phyloP scores from a whole-genome alignment of 257 asterid genomes.

The Solanum microdontum region DNA sequence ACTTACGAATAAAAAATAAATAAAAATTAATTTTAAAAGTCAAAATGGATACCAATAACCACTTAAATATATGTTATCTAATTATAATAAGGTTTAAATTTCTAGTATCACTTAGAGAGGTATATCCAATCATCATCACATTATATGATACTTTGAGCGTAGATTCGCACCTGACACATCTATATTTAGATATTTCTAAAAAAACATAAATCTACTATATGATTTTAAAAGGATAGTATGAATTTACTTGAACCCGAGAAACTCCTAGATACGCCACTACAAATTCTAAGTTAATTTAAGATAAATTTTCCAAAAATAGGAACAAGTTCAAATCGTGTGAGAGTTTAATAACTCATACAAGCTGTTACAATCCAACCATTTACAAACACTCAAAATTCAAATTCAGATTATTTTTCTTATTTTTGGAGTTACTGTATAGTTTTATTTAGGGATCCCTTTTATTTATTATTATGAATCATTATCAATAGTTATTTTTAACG shows the following conservation, averaged over 20 bases:
- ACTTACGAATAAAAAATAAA: too few species aligned
- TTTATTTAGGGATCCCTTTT: not conserved
- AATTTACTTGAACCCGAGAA: not conserved
- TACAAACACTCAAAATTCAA: not conserved
- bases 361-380: not conserved
- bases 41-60: too few species aligned
- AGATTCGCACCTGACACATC: not conserved
- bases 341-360: not conserved
- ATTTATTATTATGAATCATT: not conserved
- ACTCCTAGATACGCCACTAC: too few species aligned
- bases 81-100: not conserved
- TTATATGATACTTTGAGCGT: not conserved
- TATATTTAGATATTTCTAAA: not conserved
- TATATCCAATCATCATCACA: not conserved
- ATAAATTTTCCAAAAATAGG: constrained; percentile 1
- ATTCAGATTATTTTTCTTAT: not conserved
- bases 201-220: not conserved
- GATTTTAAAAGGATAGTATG: not conserved
- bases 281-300: not conserved
- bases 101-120: not conserved
- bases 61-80: too few species aligned
- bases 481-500: not conserved
- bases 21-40: too few species aligned
- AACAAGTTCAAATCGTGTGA: not conserved
- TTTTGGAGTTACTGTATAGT: not conserved